Conservation (phyloP, 225 moss, liverwort and hornwort genomes). For the Sphagnum contortum region DNA sequence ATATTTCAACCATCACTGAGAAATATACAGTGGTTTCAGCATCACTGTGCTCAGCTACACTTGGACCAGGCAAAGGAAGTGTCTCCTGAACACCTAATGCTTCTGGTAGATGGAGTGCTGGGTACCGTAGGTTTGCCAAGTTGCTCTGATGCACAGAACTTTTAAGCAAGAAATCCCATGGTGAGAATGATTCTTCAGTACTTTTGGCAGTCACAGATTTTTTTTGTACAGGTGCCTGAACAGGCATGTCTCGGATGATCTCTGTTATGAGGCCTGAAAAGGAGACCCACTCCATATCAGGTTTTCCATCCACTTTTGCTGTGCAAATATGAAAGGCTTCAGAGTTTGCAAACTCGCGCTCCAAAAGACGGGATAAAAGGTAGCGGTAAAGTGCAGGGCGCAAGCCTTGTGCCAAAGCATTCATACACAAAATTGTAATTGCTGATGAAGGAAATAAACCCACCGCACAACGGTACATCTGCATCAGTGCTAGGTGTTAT, state of each 20-base stretch:
- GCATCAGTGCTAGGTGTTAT: constrained; percentile 3
- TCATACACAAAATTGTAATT: constrained; percentile 66
- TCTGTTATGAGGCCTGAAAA: constrained; percentile 86
- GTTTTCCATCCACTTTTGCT: constrained; percentile 64
- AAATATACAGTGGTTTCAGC: constrained; percentile 71
- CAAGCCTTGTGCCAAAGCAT: constrained; percentile 85
- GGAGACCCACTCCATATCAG: constrained; percentile 75
- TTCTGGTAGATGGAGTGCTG: constrained; percentile 54
- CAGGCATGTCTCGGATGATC: constrained; percentile 87
- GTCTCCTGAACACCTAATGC: constrained; percentile 23
- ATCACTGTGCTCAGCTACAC: constrained; percentile 30
- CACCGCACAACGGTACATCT: constrained; percentile 77
- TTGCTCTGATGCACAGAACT: constrained; percentile 85
- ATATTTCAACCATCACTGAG: constrained; percentile 88
- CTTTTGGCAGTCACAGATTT: constrained; percentile 25
- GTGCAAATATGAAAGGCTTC: constrained; percentile 59
- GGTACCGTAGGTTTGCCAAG: constrained; percentile 60
- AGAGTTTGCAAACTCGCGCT: constrained; percentile 59
- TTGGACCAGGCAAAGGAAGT: constrained; percentile 59
- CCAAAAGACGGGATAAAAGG: constrained; percentile 72
- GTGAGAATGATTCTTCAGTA: constrained; percentile 36
- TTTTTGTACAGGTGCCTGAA: constrained; percentile 40
- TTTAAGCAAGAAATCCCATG: constrained; percentile 79
- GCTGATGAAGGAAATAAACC: constrained; percentile 72
- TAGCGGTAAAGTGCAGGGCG: constrained; percentile 84